A percentile compares a stretch with the other conserved stretches of the same genome.
These are phyloP conservation scores for Torrubiella hemipterigena DNA, from an alignment of 2,329 filamentous ascomycete genomes.

Conservation along the genomic window DNA sequence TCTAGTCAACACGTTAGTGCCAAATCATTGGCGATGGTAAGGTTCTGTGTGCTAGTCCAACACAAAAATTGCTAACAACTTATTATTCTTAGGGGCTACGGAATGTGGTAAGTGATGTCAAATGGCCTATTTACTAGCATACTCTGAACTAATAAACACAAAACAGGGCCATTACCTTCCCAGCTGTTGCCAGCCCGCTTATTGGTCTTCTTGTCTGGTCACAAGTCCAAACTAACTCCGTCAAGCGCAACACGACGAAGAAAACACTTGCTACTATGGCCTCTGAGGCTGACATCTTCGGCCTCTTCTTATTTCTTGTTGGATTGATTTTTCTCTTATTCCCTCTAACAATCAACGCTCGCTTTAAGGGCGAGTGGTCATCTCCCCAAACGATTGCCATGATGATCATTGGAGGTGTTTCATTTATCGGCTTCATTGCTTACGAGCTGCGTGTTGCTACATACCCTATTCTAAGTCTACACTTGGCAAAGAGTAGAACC, in stretches of 20 bases:
- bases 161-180: conserved; percentile 40
- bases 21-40: conserved; percentile 40
- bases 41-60: neutral
- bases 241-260: conserved; percentile 6
- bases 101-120: conserved; percentile 36
- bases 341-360: conserved; percentile 2
- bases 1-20: conserved; percentile 24
- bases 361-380: conserved; percentile 2
- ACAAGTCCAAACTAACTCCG: conserved; percentile 35
- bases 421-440: conserved; percentile 3
- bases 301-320: conserved; percentile 1
- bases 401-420: neutral
- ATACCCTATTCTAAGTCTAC: neutral
- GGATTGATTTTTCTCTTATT: conserved; percentile 3
- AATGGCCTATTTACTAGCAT: too few relatives aligned
- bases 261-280: conserved; percentile 4
- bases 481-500: conserved; percentile 2
- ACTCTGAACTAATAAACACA: neutral
- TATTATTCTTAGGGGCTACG: conserved; percentile 40
- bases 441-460: conserved; percentile 1
- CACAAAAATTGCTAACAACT: too few relatives aligned
- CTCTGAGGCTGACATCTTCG: conserved; percentile 1
- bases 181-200: conserved; percentile 41
- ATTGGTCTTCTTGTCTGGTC: conserved; percentile 38
- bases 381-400: conserved; percentile 2